phyloP scores from a whole-genome alignment of 108 stramenopile species.

The Nannochloropsis salina region DNA sequence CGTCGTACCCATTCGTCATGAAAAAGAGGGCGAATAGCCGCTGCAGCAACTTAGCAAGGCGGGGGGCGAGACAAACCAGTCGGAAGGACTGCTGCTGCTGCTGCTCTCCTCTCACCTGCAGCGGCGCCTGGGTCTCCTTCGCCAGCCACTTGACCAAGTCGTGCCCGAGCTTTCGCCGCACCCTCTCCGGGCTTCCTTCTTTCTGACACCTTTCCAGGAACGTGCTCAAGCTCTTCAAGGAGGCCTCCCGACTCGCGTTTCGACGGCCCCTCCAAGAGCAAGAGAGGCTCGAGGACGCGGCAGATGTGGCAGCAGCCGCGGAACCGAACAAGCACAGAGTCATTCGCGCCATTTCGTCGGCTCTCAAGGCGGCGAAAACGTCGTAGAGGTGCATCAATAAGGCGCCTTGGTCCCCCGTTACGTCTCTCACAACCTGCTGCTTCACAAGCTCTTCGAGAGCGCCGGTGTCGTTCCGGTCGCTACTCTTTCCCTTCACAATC shows the following conservation, averaged over 20 bases:
- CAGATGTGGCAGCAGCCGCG: neutral
- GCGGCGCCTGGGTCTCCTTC: neutral
- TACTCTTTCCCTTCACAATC: neutral
- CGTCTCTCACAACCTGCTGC: neutral
- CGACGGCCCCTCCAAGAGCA: neutral
- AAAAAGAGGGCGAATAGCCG: slow-evolving; percentile 8
- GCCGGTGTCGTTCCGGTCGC: neutral
- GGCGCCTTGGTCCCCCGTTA: neutral
- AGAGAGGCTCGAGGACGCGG: neutral
- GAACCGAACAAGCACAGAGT: neutral
- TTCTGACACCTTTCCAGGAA: neutral
- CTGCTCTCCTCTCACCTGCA: neutral
- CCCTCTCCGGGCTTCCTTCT: neutral
- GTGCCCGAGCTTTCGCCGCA: neutral
- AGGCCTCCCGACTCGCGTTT: neutral
- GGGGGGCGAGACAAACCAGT: neutral
- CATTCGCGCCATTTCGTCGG: neutral
- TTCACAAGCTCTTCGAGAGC: neutral
- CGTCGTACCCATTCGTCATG: slow-evolving; percentile 10
- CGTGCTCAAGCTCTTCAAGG: neutral
- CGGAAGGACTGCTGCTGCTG: neutral
- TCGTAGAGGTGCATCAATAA: neutral
- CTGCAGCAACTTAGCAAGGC: neutral
- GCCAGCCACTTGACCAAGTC: slow-evolving; percentile 1
- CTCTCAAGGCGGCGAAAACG: neutral